A percentile compares a stretch with the other conserved stretches of the same genome.
Evolutionary conservation across 139 green algal species (phyloP).

Genomic region (Chlamydomonas schloesseri): DNA sequence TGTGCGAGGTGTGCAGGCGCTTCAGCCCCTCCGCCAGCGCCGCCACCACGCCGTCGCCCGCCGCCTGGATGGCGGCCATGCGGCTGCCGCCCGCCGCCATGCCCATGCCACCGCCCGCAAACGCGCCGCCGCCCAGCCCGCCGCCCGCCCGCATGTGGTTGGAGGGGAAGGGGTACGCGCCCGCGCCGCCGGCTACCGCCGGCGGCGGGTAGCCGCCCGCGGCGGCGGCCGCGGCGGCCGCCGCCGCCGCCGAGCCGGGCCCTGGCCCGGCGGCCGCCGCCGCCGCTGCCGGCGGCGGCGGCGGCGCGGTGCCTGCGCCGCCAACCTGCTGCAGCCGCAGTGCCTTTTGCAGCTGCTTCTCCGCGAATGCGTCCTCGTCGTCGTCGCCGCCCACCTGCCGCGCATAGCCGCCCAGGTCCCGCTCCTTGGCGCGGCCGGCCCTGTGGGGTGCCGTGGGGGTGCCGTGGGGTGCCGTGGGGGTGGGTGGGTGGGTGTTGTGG

Average conservation of each 20-base stretch:
- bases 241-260: neutral
- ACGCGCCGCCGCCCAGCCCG: no score
- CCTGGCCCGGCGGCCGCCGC: neutral
- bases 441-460: neutral
- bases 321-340: conserved; percentile 45
- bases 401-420: neutral
- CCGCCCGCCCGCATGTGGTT: neutral
- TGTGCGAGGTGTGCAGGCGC: conserved; percentile 59
- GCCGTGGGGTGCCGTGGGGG: no score
- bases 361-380: conserved; percentile 71
- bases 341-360: conserved; percentile 81
- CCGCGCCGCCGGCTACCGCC: neutral
- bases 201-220: neutral
- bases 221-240: neutral
- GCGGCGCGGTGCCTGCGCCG: neutral
- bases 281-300: neutral
- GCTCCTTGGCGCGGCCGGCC: neutral
- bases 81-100: conserved; percentile 25
- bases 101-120: neutral
- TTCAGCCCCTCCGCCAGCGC: conserved; percentile 64
- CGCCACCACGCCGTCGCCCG: conserved; percentile 60
- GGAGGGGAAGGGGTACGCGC: neutral
- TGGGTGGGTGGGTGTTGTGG: no score
- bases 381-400: conserved; percentile 52
- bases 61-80: conserved; percentile 10